These are phyloP conservation scores for Rosa lucieae DNA, from an alignment of 306 rosid genomes.

Conservation along the genomic window DNA sequence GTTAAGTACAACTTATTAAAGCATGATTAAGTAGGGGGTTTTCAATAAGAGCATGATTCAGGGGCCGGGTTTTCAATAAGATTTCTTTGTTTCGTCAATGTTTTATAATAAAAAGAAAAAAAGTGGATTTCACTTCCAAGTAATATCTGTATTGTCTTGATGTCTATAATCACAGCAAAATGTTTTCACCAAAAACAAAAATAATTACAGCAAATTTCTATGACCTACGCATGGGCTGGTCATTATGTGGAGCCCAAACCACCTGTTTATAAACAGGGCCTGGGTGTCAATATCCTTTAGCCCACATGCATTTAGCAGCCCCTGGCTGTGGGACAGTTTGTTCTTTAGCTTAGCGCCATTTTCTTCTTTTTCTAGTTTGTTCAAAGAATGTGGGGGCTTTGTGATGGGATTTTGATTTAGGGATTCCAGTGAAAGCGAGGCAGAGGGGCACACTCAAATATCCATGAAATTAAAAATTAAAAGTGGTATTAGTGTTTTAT, in stretches of 20 bases:
- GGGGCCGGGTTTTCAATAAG: no score
- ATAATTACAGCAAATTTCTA: not conserved
- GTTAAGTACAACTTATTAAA: no score
- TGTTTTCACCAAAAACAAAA: not conserved
- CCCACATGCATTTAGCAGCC: constrained; percentile 7
- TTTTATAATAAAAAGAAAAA: no score
- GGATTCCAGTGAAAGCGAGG: not conserved
- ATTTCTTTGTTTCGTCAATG: no score
- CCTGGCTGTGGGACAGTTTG: constrained; percentile 6
- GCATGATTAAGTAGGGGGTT: no score
- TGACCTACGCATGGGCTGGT: constrained; percentile 12
- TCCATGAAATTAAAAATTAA: not conserved
- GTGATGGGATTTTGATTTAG: not conserved
- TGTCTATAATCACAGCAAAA: no score
- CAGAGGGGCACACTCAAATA: not conserved
- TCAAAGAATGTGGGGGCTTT: constrained; percentile 6
- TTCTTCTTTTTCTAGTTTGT: not conserved
- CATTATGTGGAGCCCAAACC: constrained; percentile 8
- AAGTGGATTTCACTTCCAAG: not conserved
- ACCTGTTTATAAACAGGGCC: not conserved
- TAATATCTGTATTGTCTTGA: no score
- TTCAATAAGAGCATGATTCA: no score
- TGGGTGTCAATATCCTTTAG: not conserved
- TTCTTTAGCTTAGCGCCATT: not conserved
- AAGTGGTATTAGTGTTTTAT: not conserved